Conservation (phyloP, 805 yeast genomes). For the Metschnikowia drakensbergensis region DNA sequence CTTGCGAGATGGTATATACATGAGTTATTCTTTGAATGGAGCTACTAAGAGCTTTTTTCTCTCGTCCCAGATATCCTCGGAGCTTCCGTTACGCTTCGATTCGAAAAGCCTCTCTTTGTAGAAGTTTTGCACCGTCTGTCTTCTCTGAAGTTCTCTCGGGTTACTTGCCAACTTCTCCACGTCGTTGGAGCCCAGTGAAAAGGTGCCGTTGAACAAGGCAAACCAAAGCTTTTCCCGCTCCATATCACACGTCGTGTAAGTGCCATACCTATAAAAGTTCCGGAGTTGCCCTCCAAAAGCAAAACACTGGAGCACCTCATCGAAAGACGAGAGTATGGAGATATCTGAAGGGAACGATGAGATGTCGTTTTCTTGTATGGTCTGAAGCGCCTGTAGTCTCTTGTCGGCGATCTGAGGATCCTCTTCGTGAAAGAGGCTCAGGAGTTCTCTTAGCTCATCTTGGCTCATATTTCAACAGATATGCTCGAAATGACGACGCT, state of each 20-base stretch:
- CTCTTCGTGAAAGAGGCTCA: slow-evolving; percentile 10
- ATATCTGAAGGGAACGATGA: slow-evolving; percentile 32
- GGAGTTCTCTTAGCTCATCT: slow-evolving; percentile 14
- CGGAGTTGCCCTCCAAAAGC: slow-evolving; percentile 88
- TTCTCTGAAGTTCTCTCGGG: slow-evolving; percentile 49
- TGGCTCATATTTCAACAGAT: background rate
- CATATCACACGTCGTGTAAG: slow-evolving; percentile 63
- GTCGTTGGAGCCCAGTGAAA: slow-evolving; percentile 28
- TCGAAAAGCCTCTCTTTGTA: slow-evolving; percentile 61
- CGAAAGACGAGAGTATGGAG: slow-evolving; percentile 67
- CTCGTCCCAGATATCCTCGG: slow-evolving; percentile 81
- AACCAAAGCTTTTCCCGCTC: slow-evolving; percentile 77
- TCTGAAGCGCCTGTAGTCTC: slow-evolving; percentile 13
- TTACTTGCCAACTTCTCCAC: slow-evolving; percentile 22
- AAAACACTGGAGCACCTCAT: slow-evolving; percentile 80
- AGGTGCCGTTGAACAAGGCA: slow-evolving; percentile 56
- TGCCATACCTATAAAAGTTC: slow-evolving; percentile 80
- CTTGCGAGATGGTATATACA: background rate
- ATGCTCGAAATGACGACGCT: too few relatives aligned
- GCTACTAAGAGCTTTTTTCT: slow-evolving; percentile 30
- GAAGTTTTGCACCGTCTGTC: slow-evolving; percentile 58
- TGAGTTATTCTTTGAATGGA: slow-evolving; percentile 34
- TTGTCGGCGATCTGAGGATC: slow-evolving; percentile 15
- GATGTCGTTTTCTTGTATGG: slow-evolving; percentile 16
- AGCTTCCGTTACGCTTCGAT: slow-evolving; percentile 62